A percentile compares a stretch with the other conserved stretches of the same genome.
These are phyloP conservation scores for Penicillium lagena DNA, from an alignment of 495 filamentous ascomycete genomes.

Conservation along the genomic window DNA sequence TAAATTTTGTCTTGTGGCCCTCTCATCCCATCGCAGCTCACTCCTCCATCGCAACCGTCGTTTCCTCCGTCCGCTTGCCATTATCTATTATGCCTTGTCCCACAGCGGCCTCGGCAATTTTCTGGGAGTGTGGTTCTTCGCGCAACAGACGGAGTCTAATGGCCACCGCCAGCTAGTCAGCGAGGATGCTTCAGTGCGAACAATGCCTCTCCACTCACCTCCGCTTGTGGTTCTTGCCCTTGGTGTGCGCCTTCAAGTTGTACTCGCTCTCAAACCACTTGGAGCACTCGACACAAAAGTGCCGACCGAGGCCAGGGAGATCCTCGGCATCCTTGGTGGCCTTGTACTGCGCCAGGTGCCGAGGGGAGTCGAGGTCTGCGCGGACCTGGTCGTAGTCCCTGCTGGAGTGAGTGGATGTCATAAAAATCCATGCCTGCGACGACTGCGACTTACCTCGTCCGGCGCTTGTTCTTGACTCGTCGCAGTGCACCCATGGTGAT, in stretches of 20 bases:
- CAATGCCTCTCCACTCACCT: slow-evolving; percentile 46
- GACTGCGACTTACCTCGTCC: slow-evolving; percentile 41
- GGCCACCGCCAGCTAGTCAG: slow-evolving; percentile 1
- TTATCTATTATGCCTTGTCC: slow-evolving; percentile 60
- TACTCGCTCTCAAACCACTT: slow-evolving; percentile 91
- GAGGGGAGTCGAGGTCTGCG: slow-evolving; percentile 65
- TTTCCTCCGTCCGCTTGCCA: slow-evolving; percentile 32
- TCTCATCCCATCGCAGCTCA: slow-evolving; percentile 6
- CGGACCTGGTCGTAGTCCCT: slow-evolving; percentile 89
- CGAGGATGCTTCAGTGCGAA: background rate
- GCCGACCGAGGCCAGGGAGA: slow-evolving; percentile 72
- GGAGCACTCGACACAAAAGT: slow-evolving; percentile 88
- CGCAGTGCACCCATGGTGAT: slow-evolving; percentile 48
- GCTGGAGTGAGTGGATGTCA: background rate
- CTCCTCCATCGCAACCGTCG: slow-evolving; percentile 29
- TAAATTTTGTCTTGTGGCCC: too few relatives aligned
- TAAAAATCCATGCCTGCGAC: too few relatives aligned
- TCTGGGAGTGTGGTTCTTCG: slow-evolving; percentile 80
- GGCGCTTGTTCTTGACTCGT: slow-evolving; percentile 52
- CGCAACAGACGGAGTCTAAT: slow-evolving; percentile 64
- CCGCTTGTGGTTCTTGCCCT: slow-evolving; percentile 89
- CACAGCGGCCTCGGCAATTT: slow-evolving; percentile 75
- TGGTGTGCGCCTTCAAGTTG: slow-evolving; percentile 67
- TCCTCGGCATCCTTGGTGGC: slow-evolving; percentile 76
- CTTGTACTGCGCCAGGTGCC: slow-evolving; percentile 73